phyloP scores from a whole-genome alignment of 2,329 filamentous ascomycete genomes.

The Aspergillus calidoustus region DNA sequence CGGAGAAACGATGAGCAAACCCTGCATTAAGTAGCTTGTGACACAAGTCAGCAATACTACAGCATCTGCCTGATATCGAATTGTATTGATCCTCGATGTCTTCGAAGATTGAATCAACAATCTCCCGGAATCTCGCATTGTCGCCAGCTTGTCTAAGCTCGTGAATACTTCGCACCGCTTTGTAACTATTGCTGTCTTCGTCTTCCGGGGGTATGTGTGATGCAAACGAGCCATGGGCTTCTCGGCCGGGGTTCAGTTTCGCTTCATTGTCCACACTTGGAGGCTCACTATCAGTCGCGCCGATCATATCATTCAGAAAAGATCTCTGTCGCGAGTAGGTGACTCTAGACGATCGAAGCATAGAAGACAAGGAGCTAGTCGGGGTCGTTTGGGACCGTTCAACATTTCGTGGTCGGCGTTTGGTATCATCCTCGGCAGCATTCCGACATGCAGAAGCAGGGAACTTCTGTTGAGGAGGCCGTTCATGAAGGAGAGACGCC shows the following conservation, averaged over 20 bases:
- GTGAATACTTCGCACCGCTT: constrained; percentile 61
- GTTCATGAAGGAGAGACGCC: neutral
- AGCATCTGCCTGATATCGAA: constrained; percentile 54
- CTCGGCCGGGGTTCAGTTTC: constrained; percentile 7
- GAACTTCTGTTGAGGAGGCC: neutral
- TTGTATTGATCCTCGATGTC: constrained; percentile 58
- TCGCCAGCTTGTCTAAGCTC: constrained; percentile 64
- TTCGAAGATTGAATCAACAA: constrained; percentile 61
- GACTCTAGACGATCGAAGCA: constrained; percentile 48
- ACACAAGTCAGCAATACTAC: constrained; percentile 60
- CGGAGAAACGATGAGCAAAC: constrained; percentile 63
- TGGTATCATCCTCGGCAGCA: neutral
- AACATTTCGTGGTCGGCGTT: neutral
- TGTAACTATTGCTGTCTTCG: constrained; percentile 51
- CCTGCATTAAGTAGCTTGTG: constrained; percentile 53
- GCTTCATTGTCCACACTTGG: constrained; percentile 9
- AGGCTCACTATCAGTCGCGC: constrained; percentile 20
- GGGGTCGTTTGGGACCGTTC: constrained; percentile 11
- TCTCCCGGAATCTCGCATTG: constrained; percentile 60
- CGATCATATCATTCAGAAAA: constrained; percentile 58
- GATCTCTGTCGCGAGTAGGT: constrained; percentile 66
- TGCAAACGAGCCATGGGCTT: constrained; percentile 10
- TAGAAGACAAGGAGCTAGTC: constrained; percentile 24
- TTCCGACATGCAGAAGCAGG: neutral
- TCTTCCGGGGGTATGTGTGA: constrained; percentile 39